Evolutionary conservation across 2,329 filamentous ascomycete species (phyloP).

Genomic region (Tolypocladium pustulatum): DNA sequence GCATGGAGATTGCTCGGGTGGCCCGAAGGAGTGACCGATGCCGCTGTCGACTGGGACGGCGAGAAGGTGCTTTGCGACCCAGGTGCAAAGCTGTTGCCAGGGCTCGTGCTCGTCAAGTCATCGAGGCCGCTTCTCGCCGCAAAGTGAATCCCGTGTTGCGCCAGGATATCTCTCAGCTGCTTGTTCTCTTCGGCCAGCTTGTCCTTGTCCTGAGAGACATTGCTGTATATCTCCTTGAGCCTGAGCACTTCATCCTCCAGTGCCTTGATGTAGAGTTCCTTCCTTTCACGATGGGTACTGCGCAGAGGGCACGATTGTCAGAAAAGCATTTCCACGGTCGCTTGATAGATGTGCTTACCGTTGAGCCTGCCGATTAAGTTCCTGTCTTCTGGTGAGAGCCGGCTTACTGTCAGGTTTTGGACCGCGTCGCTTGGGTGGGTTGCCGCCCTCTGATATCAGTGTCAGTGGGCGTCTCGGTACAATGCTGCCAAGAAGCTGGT

Average conservation of each 20-base stretch:
- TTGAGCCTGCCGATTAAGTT: conserved; percentile 91
- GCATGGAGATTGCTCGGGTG: conserved; percentile 13
- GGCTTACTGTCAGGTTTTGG: conserved; percentile 96
- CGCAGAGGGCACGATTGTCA: background rate
- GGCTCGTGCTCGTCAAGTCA: conserved; percentile 41
- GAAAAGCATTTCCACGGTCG: background rate
- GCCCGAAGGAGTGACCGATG: conserved; percentile 29
- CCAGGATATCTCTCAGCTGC: conserved; percentile 50
- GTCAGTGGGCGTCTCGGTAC: conserved; percentile 2
- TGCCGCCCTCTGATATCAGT: conserved; percentile 58
- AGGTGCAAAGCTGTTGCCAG: conserved; percentile 46
- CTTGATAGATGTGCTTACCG: conserved; percentile 44
- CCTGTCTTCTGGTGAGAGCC: conserved; percentile 81
- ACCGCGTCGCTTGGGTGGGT: conserved; percentile 77
- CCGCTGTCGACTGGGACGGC: conserved; percentile 31
- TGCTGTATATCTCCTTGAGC: conserved; percentile 75
- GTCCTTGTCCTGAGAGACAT: conserved; percentile 65
- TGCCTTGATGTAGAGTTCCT: conserved; percentile 90
- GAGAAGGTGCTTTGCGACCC: conserved; percentile 35
- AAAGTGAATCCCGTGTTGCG: conserved; percentile 39
- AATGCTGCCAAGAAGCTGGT: background rate
- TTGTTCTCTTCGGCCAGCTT: conserved; percentile 69
- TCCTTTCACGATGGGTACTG: conserved; percentile 92
- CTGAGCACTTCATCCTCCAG: conserved; percentile 86
- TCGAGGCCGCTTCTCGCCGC: conserved; percentile 19